Evolutionary conservation across 768 basidiomycete species (phyloP).

Genomic region (Hypholoma fasciculare): DNA sequence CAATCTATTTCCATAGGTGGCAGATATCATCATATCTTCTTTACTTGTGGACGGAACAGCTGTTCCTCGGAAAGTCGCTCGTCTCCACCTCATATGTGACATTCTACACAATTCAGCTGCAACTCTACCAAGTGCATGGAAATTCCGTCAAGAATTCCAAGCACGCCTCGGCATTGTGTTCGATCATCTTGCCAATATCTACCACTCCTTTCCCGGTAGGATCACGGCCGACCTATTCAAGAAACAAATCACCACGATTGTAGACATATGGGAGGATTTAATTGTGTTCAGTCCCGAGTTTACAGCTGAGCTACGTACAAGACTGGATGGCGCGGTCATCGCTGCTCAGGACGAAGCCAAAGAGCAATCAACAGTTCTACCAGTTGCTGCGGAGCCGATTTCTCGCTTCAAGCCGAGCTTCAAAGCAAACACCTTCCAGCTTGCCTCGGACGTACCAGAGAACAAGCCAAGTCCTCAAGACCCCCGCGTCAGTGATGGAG

Average conservation of each 20-base stretch:
- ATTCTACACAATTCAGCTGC: slow-evolving; percentile 97
- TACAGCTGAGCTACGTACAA: slow-evolving; percentile 66
- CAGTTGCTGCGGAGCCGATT: slow-evolving; percentile 26
- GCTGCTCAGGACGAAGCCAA: slow-evolving; percentile 27
- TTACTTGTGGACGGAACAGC: slow-evolving; percentile 89
- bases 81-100: slow-evolving; percentile 94
- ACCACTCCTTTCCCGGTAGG: slow-evolving; percentile 93
- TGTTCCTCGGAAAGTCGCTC: slow-evolving; percentile 95
- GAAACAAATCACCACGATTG: slow-evolving; percentile 83
- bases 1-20: slow-evolving; percentile 53
- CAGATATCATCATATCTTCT: slow-evolving; percentile 88
- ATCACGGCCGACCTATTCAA: slow-evolving; percentile 97
- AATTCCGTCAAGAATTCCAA: slow-evolving; percentile 94
- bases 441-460: slow-evolving; percentile 47
- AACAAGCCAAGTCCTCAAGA: slow-evolving; percentile 17
- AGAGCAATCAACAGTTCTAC: slow-evolving; percentile 19
- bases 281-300: slow-evolving; percentile 93
- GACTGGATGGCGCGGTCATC: slow-evolving; percentile 65
- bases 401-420: slow-evolving; percentile 82
- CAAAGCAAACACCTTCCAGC: slow-evolving; percentile 78
- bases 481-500: slow-evolving; percentile 32
- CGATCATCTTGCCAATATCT: slow-evolving; percentile 91
- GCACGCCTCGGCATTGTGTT: slow-evolving; percentile 90
- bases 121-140: slow-evolving; percentile 94
- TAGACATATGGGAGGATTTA: slow-evolving; percentile 99